These are phyloP conservation scores for Botrytis fabae DNA, from an alignment of 2,329 filamentous ascomycete genomes.

Conservation along the genomic window DNA sequence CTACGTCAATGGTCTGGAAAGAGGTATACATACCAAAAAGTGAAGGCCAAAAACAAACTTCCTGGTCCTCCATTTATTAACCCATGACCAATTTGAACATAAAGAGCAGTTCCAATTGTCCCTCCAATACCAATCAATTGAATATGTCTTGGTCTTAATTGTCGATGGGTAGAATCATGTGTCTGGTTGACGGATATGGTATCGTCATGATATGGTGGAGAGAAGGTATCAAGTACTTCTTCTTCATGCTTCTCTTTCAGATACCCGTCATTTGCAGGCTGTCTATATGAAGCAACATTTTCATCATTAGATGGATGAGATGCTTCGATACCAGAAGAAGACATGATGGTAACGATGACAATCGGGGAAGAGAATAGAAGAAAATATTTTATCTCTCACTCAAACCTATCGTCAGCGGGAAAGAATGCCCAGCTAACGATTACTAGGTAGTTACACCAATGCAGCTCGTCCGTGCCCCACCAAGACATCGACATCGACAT, in stretches of 20 bases:
- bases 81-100: constrained; percentile 55
- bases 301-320: constrained; percentile 26
- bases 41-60: constrained; percentile 59
- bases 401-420: neutral
- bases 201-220: constrained; percentile 24
- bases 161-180: constrained; percentile 41
- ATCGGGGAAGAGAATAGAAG: neutral
- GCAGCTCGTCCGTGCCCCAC: neutral
- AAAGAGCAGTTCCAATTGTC: constrained; percentile 61
- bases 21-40: constrained; percentile 49
- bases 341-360: constrained; percentile 24
- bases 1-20: neutral
- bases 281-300: constrained; percentile 25
- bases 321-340: constrained; percentile 31
- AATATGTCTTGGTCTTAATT: constrained; percentile 44
- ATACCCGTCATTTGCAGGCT: constrained; percentile 22
- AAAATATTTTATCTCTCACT: neutral
- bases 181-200: constrained; percentile 21
- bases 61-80: constrained; percentile 60
- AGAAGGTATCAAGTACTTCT: constrained; percentile 27
- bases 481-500: neutral
- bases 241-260: constrained; percentile 29
- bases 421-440: neutral
- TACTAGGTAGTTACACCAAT: neutral
- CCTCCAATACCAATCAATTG: constrained; percentile 57